Evolutionary conservation across 176 grass and related monocot species (phyloP), one percentile per base, ranked within the genome.

Genomic region (Zizania latifolia): DNA sequence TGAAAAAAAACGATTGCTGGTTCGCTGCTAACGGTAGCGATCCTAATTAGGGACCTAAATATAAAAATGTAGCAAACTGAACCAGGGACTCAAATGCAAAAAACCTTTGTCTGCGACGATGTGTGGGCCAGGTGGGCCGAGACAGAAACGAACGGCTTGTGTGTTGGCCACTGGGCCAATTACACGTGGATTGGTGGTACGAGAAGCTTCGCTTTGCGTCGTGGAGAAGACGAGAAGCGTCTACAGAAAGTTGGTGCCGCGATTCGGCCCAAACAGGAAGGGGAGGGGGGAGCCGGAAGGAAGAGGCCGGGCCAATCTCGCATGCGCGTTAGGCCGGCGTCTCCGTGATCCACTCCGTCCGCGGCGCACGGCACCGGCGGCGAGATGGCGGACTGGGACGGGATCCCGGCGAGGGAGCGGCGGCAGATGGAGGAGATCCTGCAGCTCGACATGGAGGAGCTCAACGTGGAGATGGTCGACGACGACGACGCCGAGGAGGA

Each of bases 371-470:
- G 69, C 77, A 59, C 29, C 66, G 45, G 59, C 77, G 62, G 44
- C 61, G 74, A 60, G 82, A 90, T 92, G 83, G 82, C 72, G 50
- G 79, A 86, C 17, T 61, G 87, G 75, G 51, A 83, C 40, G 53
- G 81, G 76, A 43, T 94, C 70, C 85, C 83, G 53, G 81, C 81
- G 88, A 77, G 80, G 56, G 93, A 97, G 79, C 81, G 79, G 78
- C 86, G 68, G 63, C 86, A 82, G 75, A 97, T 93, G 88, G 91
- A 89, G 82, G 88, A 90, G 86, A 94, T 94, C 77, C 73, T 86
- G 46, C 74, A 94, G 83, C 88, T 93, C 37, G 94, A 97, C 56
- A 78, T 81, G 90, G 94, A 91, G 81, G 94, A 98, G 86, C 86
- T 94, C 45, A 85, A 82, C 58, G 77, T 92, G 58, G 91, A 92